Base-by-base conservation (phyloP, 345 rosid species). In the Ceriops tagal region DNA sequence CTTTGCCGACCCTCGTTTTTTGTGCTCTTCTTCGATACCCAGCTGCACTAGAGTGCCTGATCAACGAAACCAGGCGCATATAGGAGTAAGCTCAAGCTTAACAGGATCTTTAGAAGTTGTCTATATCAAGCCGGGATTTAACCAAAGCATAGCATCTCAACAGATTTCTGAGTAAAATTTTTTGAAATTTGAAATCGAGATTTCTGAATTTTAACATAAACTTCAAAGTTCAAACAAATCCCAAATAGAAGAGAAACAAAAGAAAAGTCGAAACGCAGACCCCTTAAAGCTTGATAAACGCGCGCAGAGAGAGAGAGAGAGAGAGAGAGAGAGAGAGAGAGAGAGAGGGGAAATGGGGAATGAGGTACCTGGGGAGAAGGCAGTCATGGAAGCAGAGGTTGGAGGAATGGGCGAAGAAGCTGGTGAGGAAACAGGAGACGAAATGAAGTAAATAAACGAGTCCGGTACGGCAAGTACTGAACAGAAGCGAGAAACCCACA, bases 281-380 rank as follows among this genome's bases (percentile, higher is more conserved):
- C 15, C 46, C 15, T 2, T 10, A 5, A 39, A 2, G 1, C 15
- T 8, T 8, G 37, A 34, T 6, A 34, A 7, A 34, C 9, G 37
- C 9, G 37, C 53, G 20, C 70, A 49, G 53, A 32, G 11, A 56
- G 27, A 35, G 58, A 16, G 32, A 60, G 55, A 31, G 61, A n/a
- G 2, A 15, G 28, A 39, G 18, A n/a, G 31, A 19, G 58, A 5
- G n/a, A 3, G 5, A 65, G 20, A n/a, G 8, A 39, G 32, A 1
- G 30, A 28, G 30, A 2, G 30, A 28, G 30, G 1, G 19, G 58
- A 53, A 6, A 64, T 15, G 8, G 57, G 4, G 0, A 43, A 47
- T 13, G 1, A 15, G 19, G 46, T 68, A 88, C 93, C 93, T 78
- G 97, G 97, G 79, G 93, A 84, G 30, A 85, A 74, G 39, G 79